phyloP scores from a whole-genome alignment of 305 asterid genomes.

The Ilex paraguariensis region DNA sequence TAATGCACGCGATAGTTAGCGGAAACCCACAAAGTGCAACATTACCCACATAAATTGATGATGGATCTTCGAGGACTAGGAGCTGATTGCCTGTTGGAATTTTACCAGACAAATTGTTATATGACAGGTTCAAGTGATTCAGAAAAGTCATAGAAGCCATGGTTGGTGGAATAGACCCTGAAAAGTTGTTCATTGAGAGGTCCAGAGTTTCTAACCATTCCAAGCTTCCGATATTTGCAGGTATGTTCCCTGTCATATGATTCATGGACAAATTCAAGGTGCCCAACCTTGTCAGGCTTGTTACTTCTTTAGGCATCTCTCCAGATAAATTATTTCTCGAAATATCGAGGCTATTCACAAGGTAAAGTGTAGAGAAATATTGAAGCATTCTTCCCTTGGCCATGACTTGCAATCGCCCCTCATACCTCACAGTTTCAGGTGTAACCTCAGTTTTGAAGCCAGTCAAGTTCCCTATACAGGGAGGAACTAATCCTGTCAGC shows the following conservation, averaged over 20 bases:
- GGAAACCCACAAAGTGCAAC: conserved; percentile 26
- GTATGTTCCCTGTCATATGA: conserved; percentile 8
- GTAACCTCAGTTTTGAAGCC: no score
- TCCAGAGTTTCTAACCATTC: conserved; percentile 21
- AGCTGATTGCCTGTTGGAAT: conserved; percentile 27
- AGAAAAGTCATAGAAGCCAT: neutral
- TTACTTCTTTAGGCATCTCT: no score
- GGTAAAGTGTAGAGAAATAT: no score
- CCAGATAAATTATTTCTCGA: no score
- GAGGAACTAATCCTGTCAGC: no score
- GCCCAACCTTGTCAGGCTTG: no score
- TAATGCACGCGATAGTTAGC: conserved; percentile 7
- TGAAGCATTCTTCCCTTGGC: no score
- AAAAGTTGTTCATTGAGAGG: conserved; percentile 18
- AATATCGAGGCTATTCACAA: no score
- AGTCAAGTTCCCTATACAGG: no score
- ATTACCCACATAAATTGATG: conserved; percentile 24
- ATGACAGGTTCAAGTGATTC: conserved; percentile 26
- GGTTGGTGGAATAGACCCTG: conserved; percentile 23
- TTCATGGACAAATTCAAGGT: conserved; percentile 2
- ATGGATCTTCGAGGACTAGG: conserved; percentile 20
- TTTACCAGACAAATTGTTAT: conserved; percentile 27
- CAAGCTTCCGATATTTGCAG: conserved; percentile 10
- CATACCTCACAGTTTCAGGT: no score
- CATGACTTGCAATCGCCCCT: no score